These are phyloP conservation scores for Avena sativa DNA, from an alignment of 176 grass and related monocot genomes.

Conservation along the genomic window DNA sequence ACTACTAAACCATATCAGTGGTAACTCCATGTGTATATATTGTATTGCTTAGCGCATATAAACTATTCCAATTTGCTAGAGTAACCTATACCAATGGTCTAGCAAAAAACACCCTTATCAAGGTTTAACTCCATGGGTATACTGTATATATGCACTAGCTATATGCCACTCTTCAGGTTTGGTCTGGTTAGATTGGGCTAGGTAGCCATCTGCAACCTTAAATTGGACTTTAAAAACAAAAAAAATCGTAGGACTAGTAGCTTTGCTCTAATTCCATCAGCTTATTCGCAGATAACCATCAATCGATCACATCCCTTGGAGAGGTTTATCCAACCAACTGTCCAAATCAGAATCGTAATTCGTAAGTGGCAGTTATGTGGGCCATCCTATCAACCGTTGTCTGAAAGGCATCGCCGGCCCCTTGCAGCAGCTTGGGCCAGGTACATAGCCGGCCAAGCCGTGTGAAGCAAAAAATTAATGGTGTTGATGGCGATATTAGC, in stretches of 20 bases:
- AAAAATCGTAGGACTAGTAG: neutral
- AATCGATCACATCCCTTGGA: neutral
- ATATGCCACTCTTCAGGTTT: too few species aligned
- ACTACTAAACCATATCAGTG: neutral
- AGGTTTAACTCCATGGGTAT: too few species aligned
- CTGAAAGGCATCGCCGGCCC: neutral
- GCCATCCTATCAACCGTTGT: neutral
- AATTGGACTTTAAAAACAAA: neutral
- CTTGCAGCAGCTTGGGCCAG: neutral
- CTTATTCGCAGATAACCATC: conserved; percentile 4
- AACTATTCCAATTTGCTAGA: too few species aligned
- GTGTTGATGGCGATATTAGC: conserved; percentile 26
- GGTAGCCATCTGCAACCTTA: conserved; percentile 13
- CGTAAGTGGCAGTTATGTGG: neutral
- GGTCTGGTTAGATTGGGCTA: neutral
- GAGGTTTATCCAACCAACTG: conserved; percentile 22
- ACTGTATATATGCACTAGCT: too few species aligned
- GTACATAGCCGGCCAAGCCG: neutral
- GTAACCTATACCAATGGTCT: neutral
- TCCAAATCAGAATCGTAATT: neutral
- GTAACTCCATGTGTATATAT: neutral
- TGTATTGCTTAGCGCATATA: too few species aligned
- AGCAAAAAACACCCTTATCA: too few species aligned
- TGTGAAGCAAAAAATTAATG: conserved; percentile 23
- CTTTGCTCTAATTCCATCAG: neutral